A percentile compares a stretch with the other conserved stretches of the same genome.
These are phyloP conservation scores for Trichoderma sp. DNA, from an alignment of 2,329 filamentous ascomycete species.

Conservation along the genomic window DNA sequence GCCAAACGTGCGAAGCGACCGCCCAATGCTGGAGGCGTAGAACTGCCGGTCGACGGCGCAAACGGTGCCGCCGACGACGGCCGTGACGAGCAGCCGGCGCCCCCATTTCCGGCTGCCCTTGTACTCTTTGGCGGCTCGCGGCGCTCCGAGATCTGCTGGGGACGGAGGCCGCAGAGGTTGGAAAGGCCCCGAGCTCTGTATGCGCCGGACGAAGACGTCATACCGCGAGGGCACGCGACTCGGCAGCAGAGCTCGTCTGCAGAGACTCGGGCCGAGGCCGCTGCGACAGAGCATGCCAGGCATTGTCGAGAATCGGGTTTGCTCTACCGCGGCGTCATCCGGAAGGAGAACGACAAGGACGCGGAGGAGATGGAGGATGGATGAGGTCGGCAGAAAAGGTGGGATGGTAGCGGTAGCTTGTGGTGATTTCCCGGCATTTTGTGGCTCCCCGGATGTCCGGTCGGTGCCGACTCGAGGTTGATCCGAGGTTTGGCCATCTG, in stretches of 20 bases:
- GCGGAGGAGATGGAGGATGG: not conserved
- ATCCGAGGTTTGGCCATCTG: constrained; percentile 14
- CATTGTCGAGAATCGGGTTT: constrained; percentile 26
- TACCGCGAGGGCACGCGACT: constrained; percentile 30
- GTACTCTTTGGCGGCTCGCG: constrained; percentile 71
- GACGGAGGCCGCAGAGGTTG: constrained; percentile 74
- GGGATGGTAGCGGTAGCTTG: constrained; percentile 1
- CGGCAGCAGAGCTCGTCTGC: constrained; percentile 30
- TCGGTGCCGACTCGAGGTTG: constrained; percentile 7
- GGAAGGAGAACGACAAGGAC: not conserved
- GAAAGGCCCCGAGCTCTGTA: constrained; percentile 51
- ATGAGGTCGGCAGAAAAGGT: not conserved
- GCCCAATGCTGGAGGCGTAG: constrained; percentile 77
- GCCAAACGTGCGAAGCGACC: constrained; percentile 79
- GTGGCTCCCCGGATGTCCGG: constrained; percentile 15
- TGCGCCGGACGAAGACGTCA: constrained; percentile 33
- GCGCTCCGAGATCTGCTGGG: constrained; percentile 74
- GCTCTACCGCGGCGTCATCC: constrained; percentile 27
- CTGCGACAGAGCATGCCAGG: constrained; percentile 38
- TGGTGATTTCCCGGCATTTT: constrained; percentile 8
- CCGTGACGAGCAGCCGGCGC: constrained; percentile 69
- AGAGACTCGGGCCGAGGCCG: constrained; percentile 36
- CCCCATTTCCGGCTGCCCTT: constrained; percentile 71
- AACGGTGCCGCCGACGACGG: constrained; percentile 59
- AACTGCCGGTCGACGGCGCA: constrained; percentile 72